Conservation (phyloP, 1,284 basidiomycete genomes). For the Puccinia hordei region DNA sequence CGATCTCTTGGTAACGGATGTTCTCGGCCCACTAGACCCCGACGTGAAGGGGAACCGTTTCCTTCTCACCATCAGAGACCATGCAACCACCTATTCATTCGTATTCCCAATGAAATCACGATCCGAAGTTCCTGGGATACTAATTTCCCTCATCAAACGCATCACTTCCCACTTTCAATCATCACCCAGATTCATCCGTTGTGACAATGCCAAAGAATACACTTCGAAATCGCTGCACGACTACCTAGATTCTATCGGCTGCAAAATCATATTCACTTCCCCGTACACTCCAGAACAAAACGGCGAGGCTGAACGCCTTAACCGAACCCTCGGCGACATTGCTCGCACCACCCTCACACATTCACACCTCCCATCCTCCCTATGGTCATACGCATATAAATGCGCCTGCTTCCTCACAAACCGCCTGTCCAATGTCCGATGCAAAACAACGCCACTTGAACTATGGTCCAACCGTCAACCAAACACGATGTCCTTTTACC, state of each 20-base stretch:
- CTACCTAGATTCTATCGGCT: not conserved
- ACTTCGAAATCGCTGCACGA: not conserved
- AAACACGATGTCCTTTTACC: not conserved
- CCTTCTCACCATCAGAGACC: not conserved
- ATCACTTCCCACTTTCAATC: not conserved
- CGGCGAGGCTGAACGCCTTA: constrained; percentile 15
- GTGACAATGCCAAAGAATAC: constrained; percentile 23
- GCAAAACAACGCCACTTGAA: not conserved
- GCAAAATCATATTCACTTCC: not conserved
- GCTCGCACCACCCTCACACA: not conserved
- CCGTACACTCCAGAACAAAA: constrained; percentile 30
- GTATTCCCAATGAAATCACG: not conserved
- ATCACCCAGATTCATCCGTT: not conserved
- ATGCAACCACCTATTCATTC: not conserved
- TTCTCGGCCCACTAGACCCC: not conserved
- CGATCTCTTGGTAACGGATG: not conserved
- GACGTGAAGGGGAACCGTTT: not conserved
- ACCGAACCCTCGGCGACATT: constrained; percentile 19
- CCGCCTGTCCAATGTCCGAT: not conserved
- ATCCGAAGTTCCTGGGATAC: not conserved
- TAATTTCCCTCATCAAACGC: not conserved
- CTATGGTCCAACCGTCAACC: not conserved
- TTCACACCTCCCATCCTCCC: not conserved
- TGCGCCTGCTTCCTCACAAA: constrained; percentile 6
- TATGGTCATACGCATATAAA: constrained; percentile 22